phyloP scores from a whole-genome alignment of 352 stramenopile species.

The Globisporangium nunn region DNA sequence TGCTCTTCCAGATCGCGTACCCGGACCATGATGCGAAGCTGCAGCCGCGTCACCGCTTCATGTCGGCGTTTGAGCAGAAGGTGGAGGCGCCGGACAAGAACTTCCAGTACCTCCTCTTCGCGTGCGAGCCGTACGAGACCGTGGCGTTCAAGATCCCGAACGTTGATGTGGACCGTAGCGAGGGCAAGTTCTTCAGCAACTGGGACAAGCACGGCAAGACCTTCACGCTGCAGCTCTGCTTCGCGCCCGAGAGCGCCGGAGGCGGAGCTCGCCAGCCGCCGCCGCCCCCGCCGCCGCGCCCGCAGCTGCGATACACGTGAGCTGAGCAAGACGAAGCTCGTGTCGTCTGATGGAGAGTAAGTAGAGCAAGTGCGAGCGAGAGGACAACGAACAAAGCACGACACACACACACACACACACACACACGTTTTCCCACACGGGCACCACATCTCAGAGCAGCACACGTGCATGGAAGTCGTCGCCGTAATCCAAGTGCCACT shows the following conservation, averaged over 20 bases:
- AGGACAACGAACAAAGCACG: not conserved
- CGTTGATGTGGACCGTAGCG: conserved; percentile 91
- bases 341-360: too few relatives aligned
- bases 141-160: conserved; percentile 99
- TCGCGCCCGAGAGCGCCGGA: conserved; percentile 22
- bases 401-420: conserved; percentile 2
- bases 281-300: conserved; percentile 48
- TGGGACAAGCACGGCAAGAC: conserved; percentile 95
- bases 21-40: conserved; percentile 91
- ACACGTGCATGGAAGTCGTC: not conserved
- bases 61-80: conserved; percentile 99
- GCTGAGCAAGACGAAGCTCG: too few relatives aligned
- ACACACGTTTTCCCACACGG: not conserved
- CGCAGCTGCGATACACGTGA: conserved; percentile 32
- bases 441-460: too few relatives aligned
- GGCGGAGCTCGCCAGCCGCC: conserved; percentile 20
- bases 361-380: not conserved
- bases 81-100: conserved; percentile 95
- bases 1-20: conserved; percentile 95
- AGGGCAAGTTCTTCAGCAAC: conserved; percentile 96
- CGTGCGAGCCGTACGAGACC: conserved; percentile 98
- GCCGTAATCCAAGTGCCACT: not conserved
- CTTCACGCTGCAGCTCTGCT: conserved; percentile 90
- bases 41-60: conserved; percentile 97
- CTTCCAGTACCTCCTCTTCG: conserved; percentile 97